Conservation (phyloP, 257 asterid genomes). For the Solanum paucissectum region DNA sequence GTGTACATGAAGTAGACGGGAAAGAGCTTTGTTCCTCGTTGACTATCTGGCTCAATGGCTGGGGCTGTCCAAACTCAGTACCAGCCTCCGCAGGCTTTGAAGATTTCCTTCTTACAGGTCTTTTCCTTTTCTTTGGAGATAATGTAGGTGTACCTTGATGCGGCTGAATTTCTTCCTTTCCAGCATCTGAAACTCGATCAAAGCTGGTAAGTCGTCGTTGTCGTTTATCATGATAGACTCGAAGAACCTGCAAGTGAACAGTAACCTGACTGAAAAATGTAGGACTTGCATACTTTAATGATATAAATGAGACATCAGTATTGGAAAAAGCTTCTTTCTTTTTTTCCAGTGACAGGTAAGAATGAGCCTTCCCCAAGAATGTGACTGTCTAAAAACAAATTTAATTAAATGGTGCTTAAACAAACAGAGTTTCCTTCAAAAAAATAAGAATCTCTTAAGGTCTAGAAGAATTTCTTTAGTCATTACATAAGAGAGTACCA, state of each 20-base stretch:
- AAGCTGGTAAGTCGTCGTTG: constrained; percentile 33
- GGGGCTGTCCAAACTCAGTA: constrained; percentile 21
- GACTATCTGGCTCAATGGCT: constrained; percentile 13
- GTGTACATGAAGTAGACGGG: constrained; percentile 19
- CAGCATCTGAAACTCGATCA: constrained; percentile 31
- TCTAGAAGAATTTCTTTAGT: not conserved
- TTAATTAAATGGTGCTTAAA: not conserved
- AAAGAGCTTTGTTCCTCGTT: constrained; percentile 23
- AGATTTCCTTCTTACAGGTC: constrained; percentile 22
- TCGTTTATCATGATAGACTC: constrained; percentile 57
- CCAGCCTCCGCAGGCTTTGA: constrained; percentile 27
- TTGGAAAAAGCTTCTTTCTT: not conserved
- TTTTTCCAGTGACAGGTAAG: not conserved
- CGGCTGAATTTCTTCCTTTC: constrained; percentile 19
- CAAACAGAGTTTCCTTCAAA: not conserved
- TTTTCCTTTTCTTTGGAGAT: constrained; percentile 46
- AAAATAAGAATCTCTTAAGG: not conserved
- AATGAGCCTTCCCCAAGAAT: not conserved
- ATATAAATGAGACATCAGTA: not conserved
- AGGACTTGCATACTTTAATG: not conserved
- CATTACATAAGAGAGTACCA: not conserved
- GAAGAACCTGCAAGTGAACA: constrained; percentile 62
- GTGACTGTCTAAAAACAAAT: not conserved
- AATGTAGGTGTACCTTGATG: constrained; percentile 12
- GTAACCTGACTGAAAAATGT: not conserved